Base-by-base conservation (phyloP, 2,329 filamentous ascomycete genomes). In the Grosmannia serpens region DNA sequence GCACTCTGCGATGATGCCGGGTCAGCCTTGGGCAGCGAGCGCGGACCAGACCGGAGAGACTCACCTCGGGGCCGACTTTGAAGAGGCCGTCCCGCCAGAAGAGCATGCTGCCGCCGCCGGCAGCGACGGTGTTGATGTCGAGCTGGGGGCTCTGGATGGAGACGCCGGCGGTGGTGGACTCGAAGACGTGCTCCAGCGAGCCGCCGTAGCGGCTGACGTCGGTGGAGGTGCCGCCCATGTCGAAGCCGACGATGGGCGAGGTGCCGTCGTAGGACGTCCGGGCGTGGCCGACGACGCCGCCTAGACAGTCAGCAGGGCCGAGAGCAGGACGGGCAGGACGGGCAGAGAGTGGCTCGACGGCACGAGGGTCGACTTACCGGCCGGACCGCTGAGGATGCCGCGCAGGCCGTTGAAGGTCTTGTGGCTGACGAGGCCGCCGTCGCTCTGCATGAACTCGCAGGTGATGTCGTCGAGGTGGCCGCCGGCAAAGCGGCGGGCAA, bases 41-140 rank as follows among this genome's bases (percentile, higher is more conserved):
- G n/a, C n/a, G n/a, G n/a, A n/a, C n/a, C n/a, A n/a, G n/a, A n/a
- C n/a, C n/a, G n/a, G n/a, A n/a, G n/a, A n/a, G n/a, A n/a, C 90
- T 0, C 86, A 87, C 11, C 65, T 87, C 84, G 0, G 85, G 85
- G 0, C 85, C 85, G 13, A 87, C 85, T 1, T 84, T 87, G 63
- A 96, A 95, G 0, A 96, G 75, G 1, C 91, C 91, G 62, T 95
- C 95, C 61, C 83, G 84, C 79, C 89, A 96, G 72, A 94, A 94
- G 2, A 96, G 76, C 24, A 86, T 79, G 1, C 87, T 91, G 10
- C 89, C 89, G 62, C 91, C 91, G 52, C 91, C 91, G 2, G 91
- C 91, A 7, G 91, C 91, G 1, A 96, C 91, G 0, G 91, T 96
- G 70, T 95, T 96, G 73, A 96, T 87, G 87, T 11, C 49, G 11